Base-by-base conservation (phyloP, 345 rosid species). In the Noccaea caerulescens region DNA sequence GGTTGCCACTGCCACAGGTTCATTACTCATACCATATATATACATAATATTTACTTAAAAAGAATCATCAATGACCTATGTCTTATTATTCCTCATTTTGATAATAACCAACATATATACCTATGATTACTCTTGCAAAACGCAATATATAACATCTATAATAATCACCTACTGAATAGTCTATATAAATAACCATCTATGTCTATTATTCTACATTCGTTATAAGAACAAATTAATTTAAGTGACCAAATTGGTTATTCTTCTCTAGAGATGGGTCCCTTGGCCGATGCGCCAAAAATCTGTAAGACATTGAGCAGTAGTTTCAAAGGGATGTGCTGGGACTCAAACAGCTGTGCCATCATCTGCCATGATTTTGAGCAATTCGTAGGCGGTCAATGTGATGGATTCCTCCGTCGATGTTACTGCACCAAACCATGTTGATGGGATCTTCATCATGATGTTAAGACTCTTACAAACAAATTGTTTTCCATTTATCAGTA, bases 1-100 rank as follows among this genome's bases (percentile, higher is more conserved):
- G 5, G 12, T 62, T 13, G 59, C 41, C 39, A 54, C 36, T 61
- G 52, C 52, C 52, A 43, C 13, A 61, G 52, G 66, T 61, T 61
- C 52, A 44, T 44, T 13, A 23, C 66, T 43, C 39, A 4, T 23
- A 1, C 9, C 16, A n/a, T 13, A n/a, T 14, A n/a, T 13, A n/a
- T 14, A 52, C 6, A 52, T 16, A 8, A 46, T 16, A 3, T 10
- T 2, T 16, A 16, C 25, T 8, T 20, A 1, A 18, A 14, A 7
- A 44, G 16, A 44, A 13, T 14, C 3, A 46, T 46, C 33, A 20
- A 23, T 1, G 54, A 9, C 12, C 10, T n/a, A 9, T 4, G 3
- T 1, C 9, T 20, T 49, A 30, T 53, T 53, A 30, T 30, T 53
- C 37, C 14, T 53, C 37, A 53, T 25, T 12, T 32, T 30, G 6